Evolutionary conservation across 148 eudicot species (phyloP).

Genomic region (Rhododendron mucronatum): DNA sequence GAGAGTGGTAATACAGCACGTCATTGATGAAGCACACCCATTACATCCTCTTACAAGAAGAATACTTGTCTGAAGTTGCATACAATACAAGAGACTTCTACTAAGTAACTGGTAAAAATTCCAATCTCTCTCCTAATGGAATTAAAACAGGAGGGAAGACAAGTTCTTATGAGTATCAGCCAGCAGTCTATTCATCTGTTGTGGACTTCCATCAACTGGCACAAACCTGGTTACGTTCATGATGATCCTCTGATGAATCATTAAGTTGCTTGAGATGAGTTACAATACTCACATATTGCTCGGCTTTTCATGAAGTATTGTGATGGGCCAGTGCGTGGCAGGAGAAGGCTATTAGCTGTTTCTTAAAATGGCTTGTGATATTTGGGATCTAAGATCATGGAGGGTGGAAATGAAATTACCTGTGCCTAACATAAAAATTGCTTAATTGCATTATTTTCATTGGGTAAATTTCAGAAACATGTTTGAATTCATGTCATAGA

Average conservation of each 20-base stretch:
- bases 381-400: background rate
- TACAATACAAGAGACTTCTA: background rate
- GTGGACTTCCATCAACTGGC: background rate
- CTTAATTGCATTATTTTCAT: background rate
- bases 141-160: background rate
- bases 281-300: background rate
- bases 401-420: background rate
- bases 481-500: too few species aligned
- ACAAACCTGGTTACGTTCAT: background rate
- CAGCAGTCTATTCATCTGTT: background rate
- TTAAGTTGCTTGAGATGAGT: background rate
- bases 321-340: background rate
- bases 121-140: background rate
- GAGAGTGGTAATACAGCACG: background rate
- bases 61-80: background rate
- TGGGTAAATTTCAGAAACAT: too few species aligned
- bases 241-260: background rate
- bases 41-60: background rate
- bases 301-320: background rate
- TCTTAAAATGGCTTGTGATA: background rate
- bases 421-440: background rate
- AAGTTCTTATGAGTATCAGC: background rate
- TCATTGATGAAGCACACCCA: background rate
- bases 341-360: background rate
- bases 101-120: background rate